Conservation (phyloP, 2,329 filamentous ascomycete species). For the Talaromyces sp. region DNA sequence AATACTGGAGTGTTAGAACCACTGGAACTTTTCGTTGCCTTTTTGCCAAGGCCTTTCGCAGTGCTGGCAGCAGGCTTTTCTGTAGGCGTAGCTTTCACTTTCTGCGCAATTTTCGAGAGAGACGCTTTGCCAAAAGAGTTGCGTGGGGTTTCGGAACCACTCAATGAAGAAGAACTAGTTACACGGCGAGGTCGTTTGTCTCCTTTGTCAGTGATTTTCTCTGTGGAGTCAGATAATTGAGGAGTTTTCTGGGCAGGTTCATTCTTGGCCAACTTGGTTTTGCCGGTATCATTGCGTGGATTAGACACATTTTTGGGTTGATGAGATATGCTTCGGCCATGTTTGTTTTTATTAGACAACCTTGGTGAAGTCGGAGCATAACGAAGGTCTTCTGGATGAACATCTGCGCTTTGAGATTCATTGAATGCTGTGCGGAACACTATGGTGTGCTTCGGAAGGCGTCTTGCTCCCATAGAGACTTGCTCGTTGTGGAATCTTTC, state of each 20-base stretch:
- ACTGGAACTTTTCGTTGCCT: conserved; percentile 7
- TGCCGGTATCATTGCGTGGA: not conserved
- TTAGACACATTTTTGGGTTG: not conserved
- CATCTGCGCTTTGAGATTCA: conserved; percentile 31
- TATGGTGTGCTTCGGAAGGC: conserved; percentile 38
- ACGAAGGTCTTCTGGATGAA: conserved; percentile 20
- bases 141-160: conserved; percentile 20
- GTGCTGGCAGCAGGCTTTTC: conserved; percentile 21
- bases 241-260: not conserved
- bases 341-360: not conserved
- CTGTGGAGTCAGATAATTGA: not conserved
- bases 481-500: conserved; percentile 48
- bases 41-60: conserved; percentile 19
- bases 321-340: not conserved
- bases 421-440: conserved; percentile 43
- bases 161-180: conserved; percentile 14
- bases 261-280: not conserved
- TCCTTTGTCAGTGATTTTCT: conserved; percentile 3
- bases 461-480: conserved; percentile 23
- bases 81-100: conserved; percentile 21
- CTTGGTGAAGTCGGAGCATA: not conserved
- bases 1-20: not conserved
- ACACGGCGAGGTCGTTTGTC: conserved; percentile 9
- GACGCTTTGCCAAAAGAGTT: conserved; percentile 21
- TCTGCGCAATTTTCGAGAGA: conserved; percentile 30